These are phyloP conservation scores for Cryphonectria carpinicola DNA, from an alignment of 2,329 filamentous ascomycete species.

Conservation along the genomic window DNA sequence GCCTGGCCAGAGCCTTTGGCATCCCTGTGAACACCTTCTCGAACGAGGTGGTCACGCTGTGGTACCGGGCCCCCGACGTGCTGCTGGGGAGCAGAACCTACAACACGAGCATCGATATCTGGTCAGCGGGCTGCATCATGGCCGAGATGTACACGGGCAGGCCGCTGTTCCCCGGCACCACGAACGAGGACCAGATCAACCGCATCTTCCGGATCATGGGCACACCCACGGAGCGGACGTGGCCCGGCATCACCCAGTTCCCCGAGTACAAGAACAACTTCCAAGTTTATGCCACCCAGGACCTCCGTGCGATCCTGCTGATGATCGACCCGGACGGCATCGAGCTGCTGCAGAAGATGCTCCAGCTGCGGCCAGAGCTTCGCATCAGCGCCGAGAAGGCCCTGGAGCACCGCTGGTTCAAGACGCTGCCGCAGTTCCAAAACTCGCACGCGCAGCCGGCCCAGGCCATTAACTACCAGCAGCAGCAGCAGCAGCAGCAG, in stretches of 20 bases:
- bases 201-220: conserved; percentile 99
- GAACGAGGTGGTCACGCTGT: conserved; percentile 95
- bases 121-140: conserved; percentile 99
- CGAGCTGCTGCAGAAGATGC: conserved; percentile 85
- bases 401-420: conserved; percentile 91
- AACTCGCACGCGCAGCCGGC: conserved; percentile 45
- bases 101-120: conserved; percentile 99
- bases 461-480: conserved; percentile 48
- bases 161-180: conserved; percentile 94
- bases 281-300: conserved; percentile 91
- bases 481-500: conserved; percentile 33
- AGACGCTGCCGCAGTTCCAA: conserved; percentile 59
- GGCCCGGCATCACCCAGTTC: conserved; percentile 92
- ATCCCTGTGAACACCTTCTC: conserved; percentile 98
- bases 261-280: conserved; percentile 98
- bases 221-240: conserved; percentile 91
- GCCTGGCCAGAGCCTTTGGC: conserved; percentile 89
- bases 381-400: conserved; percentile 87
- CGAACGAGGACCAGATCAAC: conserved; percentile 95
- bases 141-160: conserved; percentile 98
- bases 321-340: conserved; percentile 88
- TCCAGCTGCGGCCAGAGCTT: conserved; percentile 90
- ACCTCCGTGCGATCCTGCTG: conserved; percentile 82
- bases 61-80: conserved; percentile 97
- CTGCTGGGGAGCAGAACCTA: conserved; percentile 92